Evolutionary conservation across 1,284 basidiomycete species (phyloP), one percentile per base, ranked within the genome.

Genomic region (Trichosporon ovoides): DNA sequence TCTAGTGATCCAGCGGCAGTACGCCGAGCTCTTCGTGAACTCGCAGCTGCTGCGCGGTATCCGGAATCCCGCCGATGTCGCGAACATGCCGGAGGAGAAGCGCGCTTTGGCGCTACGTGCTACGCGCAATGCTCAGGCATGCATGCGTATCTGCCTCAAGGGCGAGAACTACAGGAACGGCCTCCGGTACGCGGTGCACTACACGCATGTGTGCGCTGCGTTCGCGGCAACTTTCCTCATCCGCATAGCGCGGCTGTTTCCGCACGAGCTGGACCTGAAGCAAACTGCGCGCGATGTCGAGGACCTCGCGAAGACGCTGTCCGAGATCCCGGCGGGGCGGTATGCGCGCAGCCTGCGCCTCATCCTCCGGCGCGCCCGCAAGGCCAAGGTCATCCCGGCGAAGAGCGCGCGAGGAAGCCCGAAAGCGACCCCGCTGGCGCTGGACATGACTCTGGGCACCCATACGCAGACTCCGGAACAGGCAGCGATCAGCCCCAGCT

Each of bases 171-270:
- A 95, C 70, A 82, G 90, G 64, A 88, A 91, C 71, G 88, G 89
- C 18, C 87, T 95, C 82, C 89, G 88, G 80, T 94, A 91, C 69
- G 88, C 69, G 58, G 69, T 72, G 53, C 71, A 69, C 60, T 65
- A 78, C 58, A 73, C 70, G 51, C 69, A 65, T 61, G 89, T 89
- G 49, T 91, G 90, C 37, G 92, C 92, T 2, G 93, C 91, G 0
- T 96, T 96, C 76, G 85, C 89, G 19, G 91, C 90, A 13, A 89
- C 90, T 3, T 89, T 95, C 75, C 79, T 95, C 58, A 81, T 96
- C 58, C 87, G 93, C 50, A 81, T 95, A 38, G 85, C 85, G 38
- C 84, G 91, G 13, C 80, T 95, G 31, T 93, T 95, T 80, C 92
- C 92, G 1, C 83, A 86, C 53, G 88, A 93, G 65, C 88, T 89